Conservation (phyloP, 768 basidiomycete species). For the Sporobolomyces pararoseus region DNA sequence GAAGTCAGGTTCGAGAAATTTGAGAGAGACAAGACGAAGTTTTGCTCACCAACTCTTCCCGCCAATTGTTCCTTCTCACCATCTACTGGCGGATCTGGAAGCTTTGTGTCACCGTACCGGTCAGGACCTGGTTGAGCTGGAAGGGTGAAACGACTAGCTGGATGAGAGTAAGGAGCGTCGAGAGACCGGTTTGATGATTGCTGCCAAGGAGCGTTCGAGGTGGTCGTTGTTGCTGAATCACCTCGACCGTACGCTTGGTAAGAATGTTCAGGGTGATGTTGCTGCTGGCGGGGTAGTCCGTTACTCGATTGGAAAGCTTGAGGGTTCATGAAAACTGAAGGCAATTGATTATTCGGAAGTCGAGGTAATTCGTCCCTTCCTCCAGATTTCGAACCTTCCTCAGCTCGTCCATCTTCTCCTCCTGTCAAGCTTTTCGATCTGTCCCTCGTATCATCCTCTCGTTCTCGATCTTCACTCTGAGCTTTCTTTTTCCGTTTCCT, state of each 20-base stretch:
- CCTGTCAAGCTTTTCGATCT: not conserved
- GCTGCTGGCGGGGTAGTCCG: too few relatives aligned
- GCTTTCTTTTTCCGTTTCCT: not conserved
- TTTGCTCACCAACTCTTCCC: conserved; percentile 5
- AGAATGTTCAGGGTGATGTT: not conserved
- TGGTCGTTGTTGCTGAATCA: too few relatives aligned
- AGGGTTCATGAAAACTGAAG: conserved; percentile 2
- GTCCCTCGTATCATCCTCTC: not conserved
- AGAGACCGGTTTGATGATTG: not conserved
- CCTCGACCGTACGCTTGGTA: not conserved
- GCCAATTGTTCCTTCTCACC: conserved; percentile 7
- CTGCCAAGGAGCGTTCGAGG: conserved; percentile 1
- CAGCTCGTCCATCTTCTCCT: not conserved
- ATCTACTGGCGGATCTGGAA: not conserved
- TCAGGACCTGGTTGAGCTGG: not conserved
- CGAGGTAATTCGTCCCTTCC: not conserved
- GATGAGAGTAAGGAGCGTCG: not conserved
- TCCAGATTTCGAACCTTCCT: not conserved
- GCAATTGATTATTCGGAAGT: not conserved
- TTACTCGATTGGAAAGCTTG: too few relatives aligned
- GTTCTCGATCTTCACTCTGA: not conserved
- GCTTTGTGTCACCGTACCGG: not conserved
- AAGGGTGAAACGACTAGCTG: not conserved
- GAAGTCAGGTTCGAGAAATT: not conserved
- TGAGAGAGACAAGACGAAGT: not conserved